Conservation (phyloP, 176 grass and related monocot genomes). For the Ananas comosus region DNA sequence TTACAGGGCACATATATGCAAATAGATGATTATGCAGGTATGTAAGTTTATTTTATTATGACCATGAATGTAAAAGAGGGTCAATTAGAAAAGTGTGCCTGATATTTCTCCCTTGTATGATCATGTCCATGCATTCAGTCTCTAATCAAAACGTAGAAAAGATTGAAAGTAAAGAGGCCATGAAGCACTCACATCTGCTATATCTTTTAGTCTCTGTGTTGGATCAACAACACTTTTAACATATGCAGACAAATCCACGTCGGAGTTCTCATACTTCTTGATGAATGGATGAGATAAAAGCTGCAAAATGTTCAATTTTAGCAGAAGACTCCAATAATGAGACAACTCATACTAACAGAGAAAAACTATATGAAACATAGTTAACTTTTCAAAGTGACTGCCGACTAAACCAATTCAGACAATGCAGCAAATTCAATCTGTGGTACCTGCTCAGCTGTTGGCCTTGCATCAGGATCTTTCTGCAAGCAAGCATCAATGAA, state of each 20-base stretch:
- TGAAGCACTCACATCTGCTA: conserved; percentile 65
- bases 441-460: conserved; percentile 58
- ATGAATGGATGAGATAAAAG: conserved; percentile 85
- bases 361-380: background rate
- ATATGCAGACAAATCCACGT: conserved; percentile 66
- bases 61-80: too few species aligned
- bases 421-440: conserved; percentile 6
- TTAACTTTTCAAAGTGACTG: background rate
- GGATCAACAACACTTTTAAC: conserved; percentile 68
- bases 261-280: conserved; percentile 43
- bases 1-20: background rate
- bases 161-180: conserved; percentile 15
- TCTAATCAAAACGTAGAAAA: conserved; percentile 7
- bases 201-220: conserved; percentile 66
- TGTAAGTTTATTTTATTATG: too few species aligned
- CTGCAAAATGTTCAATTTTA: conserved; percentile 32
- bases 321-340: background rate
- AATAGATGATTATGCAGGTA: background rate
- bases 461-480: conserved; percentile 73
- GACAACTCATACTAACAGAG: too few species aligned
- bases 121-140: background rate
- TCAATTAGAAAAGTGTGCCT: conserved; percentile 2
- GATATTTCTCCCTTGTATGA: background rate
- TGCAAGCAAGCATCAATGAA: conserved; percentile 84
- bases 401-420: background rate